phyloP scores from a whole-genome alignment of 169 alveolate genomes.

The Theileria orientalis region DNA sequence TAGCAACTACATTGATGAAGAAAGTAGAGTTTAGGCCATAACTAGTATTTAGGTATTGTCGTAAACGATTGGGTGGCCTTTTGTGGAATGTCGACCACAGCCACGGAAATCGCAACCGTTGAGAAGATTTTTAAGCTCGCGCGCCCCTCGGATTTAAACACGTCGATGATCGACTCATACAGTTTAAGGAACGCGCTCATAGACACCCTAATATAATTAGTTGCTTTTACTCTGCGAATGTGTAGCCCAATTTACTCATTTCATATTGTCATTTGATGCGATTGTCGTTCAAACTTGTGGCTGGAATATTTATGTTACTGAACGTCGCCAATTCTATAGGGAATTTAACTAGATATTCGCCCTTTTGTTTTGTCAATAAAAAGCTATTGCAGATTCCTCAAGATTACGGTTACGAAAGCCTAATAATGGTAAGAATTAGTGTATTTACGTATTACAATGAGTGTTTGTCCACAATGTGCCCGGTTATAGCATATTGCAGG shows the following conservation, averaged over 20 bases:
- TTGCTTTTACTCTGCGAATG: background rate
- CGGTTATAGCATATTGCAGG: background rate
- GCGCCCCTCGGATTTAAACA: constrained; percentile 64
- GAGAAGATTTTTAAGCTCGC: constrained; percentile 93
- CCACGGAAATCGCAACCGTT: constrained; percentile 94
- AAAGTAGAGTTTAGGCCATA: background rate
- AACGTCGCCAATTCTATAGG: background rate
- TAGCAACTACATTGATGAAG: background rate
- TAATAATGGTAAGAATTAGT: background rate
- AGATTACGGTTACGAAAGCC: background rate
- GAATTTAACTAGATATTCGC: background rate
- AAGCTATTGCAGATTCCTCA: background rate
- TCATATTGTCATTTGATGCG: background rate
- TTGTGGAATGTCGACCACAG: constrained; percentile 98
- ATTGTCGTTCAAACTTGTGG: background rate
- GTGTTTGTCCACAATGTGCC: too few species aligned
- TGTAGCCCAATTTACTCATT: background rate
- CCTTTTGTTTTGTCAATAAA: background rate
- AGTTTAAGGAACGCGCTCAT: constrained; percentile 68
- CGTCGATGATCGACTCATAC: constrained; percentile 58
- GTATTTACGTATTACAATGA: background rate
- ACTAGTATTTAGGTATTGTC: constrained; percentile 93
- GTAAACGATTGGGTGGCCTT: constrained; percentile 99
- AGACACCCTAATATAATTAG: constrained; percentile 66
- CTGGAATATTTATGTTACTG: constrained; percentile 1